Conservation (phyloP, 1,284 basidiomycete species). For the Sutorius eximius region DNA sequence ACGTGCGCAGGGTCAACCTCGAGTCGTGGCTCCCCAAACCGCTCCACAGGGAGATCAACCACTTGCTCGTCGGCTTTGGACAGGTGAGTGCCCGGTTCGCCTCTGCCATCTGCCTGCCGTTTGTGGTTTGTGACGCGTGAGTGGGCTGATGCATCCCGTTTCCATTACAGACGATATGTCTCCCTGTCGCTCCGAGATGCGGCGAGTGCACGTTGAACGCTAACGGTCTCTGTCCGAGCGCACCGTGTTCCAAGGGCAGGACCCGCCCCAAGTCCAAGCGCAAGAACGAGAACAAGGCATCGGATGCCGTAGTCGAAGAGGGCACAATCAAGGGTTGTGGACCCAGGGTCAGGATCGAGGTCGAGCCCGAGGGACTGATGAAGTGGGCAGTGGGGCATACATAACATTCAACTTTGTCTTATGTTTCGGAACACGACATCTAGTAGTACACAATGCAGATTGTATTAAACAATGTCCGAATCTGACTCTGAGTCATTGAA, state of each 20-base stretch:
- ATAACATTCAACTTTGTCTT: no score
- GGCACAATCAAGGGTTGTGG: no score
- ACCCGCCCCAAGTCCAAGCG: no score
- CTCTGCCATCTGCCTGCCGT: no score
- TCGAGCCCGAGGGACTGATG: conserved; percentile 24
- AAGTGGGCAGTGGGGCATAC: no score
- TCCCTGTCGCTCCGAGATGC: conserved; percentile 82
- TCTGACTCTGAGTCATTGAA: no score
- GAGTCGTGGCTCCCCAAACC: conserved; percentile 89
- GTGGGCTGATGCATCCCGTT: background rate
- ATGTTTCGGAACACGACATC: no score
- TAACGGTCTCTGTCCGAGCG: conserved; percentile 61
- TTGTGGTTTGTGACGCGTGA: background rate
- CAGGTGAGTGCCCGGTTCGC: conserved; percentile 55
- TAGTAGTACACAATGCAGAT: no score
- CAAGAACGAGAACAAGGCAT: conserved; percentile 22
- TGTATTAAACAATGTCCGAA: no score
- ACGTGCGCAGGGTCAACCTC: conserved; percentile 67
- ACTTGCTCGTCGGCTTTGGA: conserved; percentile 89
- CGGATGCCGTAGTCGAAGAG: conserved; percentile 23
- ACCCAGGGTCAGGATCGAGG: conserved; percentile 40
- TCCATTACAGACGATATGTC: conserved; percentile 65
- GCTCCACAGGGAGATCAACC: conserved; percentile 82
- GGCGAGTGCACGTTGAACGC: conserved; percentile 67
- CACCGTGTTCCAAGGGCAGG: conserved; percentile 31